Base-by-base conservation (phyloP, 129 eudicot species). In the Heracleum sosnowskyi region DNA sequence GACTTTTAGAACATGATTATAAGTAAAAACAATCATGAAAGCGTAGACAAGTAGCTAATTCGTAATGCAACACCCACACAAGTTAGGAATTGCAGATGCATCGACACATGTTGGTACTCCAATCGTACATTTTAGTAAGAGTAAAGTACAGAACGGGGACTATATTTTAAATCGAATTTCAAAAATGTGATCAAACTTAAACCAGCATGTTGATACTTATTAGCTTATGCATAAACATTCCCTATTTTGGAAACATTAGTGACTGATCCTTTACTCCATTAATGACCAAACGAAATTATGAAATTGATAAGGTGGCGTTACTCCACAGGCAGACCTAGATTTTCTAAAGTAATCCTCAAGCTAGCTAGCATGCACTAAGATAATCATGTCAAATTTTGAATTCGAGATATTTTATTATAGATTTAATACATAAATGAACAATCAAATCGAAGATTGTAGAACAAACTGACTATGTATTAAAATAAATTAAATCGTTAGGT, bases 291-390 rank as follows among this genome's bases (percentile, higher is more conserved):
- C 57, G 57, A 49, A 49, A 49, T 18, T 4, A 49, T 49, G 57
- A 17, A 40, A 40, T 40, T 42, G 15, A 42, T 55, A 55, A 55
- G 63, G 63, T 24, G 63, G 63, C 63, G 63, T 55, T 24, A 22
- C 63, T 55, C 12, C 29, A 55, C 63, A 55, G 63, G 63, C 63
- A 22, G 63, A 1, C 64, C 24, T 57, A 11, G 64, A 57, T 57
- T 57, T 57, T 57, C 31, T 24, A n/a, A 57, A 57, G 64, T n/a
- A n/a, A 57, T 57, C 64, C 64, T 57, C 64, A 57, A 57, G 64
- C 31, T n/a, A 24, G 12, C 64, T 9, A 7, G 3, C 15, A n/a
- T 24, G 0, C 6, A 1, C 7, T 40, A 24, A 57, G 13, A 24
- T 57, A 7, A 57, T 57, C 31, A 57, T n/a, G 64, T 57, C 64